A percentile compares a stretch with the other conserved stretches of the same genome.
Conservation (phyloP, 768 basidiomycete genomes). For the Cantharellus cinnabarinus region DNA sequence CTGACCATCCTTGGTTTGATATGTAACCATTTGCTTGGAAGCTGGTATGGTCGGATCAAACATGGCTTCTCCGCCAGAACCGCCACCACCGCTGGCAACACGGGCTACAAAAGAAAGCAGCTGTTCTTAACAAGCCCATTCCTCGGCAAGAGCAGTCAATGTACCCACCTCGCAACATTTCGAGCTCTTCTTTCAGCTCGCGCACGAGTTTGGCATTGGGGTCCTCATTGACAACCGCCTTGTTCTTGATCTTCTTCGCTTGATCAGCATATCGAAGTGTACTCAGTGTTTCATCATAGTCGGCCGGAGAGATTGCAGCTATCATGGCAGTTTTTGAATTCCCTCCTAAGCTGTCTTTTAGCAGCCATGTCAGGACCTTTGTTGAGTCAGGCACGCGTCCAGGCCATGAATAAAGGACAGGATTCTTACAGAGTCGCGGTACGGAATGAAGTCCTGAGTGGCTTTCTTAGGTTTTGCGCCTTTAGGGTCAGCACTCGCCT, state of each 20-base stretch:
- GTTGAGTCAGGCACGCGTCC: not conserved
- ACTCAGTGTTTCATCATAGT: slow-evolving; percentile 93
- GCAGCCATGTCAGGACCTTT: slow-evolving; percentile 88
- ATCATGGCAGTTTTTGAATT: slow-evolving; percentile 99
- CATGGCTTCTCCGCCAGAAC: slow-evolving; percentile 33
- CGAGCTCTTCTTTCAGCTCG: slow-evolving; percentile 95
- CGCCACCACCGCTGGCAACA: slow-evolving; percentile 32
- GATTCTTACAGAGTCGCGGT: slow-evolving; percentile 75
- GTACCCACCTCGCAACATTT: slow-evolving; percentile 58
- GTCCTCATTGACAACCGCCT: slow-evolving; percentile 98
- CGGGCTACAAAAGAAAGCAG: slow-evolving; percentile 28
- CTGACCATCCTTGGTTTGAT: slow-evolving; percentile 79
- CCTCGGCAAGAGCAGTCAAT: slow-evolving; percentile 8
- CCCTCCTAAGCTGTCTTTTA: slow-evolving; percentile 93
- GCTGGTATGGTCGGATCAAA: slow-evolving; percentile 82
- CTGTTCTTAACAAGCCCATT: not conserved
- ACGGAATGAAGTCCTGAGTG: slow-evolving; percentile 85
- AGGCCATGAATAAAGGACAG: not conserved
- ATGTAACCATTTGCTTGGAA: slow-evolving; percentile 88
- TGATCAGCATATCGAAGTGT: slow-evolving; percentile 93
- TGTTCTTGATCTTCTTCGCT: slow-evolving; percentile 99
- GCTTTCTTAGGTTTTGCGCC: slow-evolving; percentile 41
- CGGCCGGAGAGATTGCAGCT: slow-evolving; percentile 94
- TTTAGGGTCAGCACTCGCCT: slow-evolving; percentile 37
- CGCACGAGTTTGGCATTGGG: slow-evolving; percentile 97